phyloP scores from a whole-genome alignment of 805 yeast species.

The Ogataea minuta region DNA sequence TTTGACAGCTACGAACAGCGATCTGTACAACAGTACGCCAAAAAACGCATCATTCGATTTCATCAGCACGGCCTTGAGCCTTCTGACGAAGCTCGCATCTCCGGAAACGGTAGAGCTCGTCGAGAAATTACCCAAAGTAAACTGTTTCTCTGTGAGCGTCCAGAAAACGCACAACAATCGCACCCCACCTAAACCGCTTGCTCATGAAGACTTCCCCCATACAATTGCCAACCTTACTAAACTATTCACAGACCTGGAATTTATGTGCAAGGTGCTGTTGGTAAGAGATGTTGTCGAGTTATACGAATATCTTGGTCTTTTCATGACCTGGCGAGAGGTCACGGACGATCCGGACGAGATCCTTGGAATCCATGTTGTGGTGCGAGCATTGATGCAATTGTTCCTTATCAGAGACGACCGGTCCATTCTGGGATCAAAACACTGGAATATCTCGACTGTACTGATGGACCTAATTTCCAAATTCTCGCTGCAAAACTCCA shows the following conservation, averaged over 20 bases:
- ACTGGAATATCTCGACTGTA: slow-evolving; percentile 36
- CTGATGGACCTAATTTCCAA: slow-evolving; percentile 29
- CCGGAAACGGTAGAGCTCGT: slow-evolving; percentile 19
- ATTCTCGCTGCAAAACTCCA: slow-evolving; percentile 26
- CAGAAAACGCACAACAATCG: slow-evolving; percentile 48
- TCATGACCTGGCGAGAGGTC: slow-evolving; percentile 28
- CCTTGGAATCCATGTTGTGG: slow-evolving; percentile 44
- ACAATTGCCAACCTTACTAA: slow-evolving; percentile 20
- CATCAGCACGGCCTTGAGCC: slow-evolving; percentile 8
- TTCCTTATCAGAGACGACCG: slow-evolving; percentile 62
- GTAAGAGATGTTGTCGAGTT: slow-evolving; percentile 31
- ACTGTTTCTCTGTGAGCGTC: slow-evolving; percentile 45
- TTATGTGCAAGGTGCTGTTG: slow-evolving; percentile 34
- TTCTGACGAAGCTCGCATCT: slow-evolving; percentile 8
- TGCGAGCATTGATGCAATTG: slow-evolving; percentile 62
- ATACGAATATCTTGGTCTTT: slow-evolving; percentile 24
- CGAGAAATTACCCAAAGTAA: slow-evolving; percentile 26
- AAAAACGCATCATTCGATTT: slow-evolving; percentile 1
- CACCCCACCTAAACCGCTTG: slow-evolving; percentile 42
- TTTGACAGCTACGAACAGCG: slow-evolving; percentile 8
- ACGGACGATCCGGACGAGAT: slow-evolving; percentile 30
- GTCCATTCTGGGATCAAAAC: slow-evolving; percentile 49
- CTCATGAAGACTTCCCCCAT: slow-evolving; percentile 24
- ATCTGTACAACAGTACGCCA: slow-evolving; percentile 10
- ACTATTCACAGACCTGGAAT: slow-evolving; percentile 39